phyloP scores from a whole-genome alignment of 306 rosid genomes.

The Arachis stenosperma region DNA sequence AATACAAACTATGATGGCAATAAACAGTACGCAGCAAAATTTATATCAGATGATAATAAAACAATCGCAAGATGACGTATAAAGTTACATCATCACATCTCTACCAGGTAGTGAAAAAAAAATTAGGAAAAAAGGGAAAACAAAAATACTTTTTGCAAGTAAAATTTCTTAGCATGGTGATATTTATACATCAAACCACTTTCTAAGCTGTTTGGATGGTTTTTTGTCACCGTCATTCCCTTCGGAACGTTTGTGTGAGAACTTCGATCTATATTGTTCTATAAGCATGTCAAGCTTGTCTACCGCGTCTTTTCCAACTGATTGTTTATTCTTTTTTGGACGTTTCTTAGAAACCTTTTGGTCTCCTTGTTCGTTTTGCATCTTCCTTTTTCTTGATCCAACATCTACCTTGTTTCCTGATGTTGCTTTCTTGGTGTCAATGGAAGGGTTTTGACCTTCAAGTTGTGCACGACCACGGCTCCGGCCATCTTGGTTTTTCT shows the following conservation, averaged over 20 bases:
- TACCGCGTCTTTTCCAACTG: slow-evolving; percentile 61
- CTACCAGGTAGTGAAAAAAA: not conserved
- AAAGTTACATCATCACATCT: slow-evolving; percentile 26
- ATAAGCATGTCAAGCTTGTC: slow-evolving; percentile 94
- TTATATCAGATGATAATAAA: not conserved
- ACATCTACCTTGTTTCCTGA: slow-evolving; percentile 35
- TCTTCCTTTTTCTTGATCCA: slow-evolving; percentile 60
- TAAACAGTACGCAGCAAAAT: not conserved
- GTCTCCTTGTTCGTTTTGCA: slow-evolving; percentile 44
- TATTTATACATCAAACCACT: slow-evolving; percentile 72
- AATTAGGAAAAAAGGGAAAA: too few species aligned
- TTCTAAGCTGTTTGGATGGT: slow-evolving; percentile 66
- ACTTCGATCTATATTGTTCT: slow-evolving; percentile 77
- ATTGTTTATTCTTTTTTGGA: slow-evolving; percentile 66
- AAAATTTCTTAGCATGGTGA: slow-evolving; percentile 33
- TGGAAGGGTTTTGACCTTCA: slow-evolving; percentile 26
- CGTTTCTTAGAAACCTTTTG: slow-evolving; percentile 49
- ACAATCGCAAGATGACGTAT: not conserved
- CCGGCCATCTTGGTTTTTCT: slow-evolving; percentile 39
- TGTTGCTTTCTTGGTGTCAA: slow-evolving; percentile 30
- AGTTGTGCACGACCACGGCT: slow-evolving; percentile 39
- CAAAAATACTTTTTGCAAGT: not conserved
- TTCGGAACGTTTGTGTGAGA: slow-evolving; percentile 52
- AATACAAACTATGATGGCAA: not conserved
- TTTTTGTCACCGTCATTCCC: slow-evolving; percentile 56